Base-by-base conservation (phyloP, 768 basidiomycete species). In the Rhizopogon rudus region DNA sequence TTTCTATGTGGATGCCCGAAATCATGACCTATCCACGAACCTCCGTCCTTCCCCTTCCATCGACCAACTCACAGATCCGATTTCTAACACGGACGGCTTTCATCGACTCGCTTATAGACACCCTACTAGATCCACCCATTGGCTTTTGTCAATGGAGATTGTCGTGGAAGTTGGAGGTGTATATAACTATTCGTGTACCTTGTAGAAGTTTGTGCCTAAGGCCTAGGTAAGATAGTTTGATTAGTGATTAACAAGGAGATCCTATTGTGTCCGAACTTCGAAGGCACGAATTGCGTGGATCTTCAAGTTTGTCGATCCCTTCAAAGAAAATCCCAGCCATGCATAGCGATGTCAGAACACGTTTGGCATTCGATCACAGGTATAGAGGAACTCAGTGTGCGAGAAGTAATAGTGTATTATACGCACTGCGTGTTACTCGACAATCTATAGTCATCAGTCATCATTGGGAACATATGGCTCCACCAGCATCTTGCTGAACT, bases 401-500 rank as follows among this genome's bases (percentile, higher is more conserved):
- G 31, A 52, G 10, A 39, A 44, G 39, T 29, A 49, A 28, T 25
- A 22, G 17, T 52, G 28, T 29, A 48, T 46, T 52, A 29, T 25
- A 40, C 9, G 35, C 35, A 14, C 48, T 20, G 22, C 48, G 44
- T 12, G 17, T 49, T 44, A 45, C 51, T 16, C 1, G n/a, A 17
- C 28, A 28, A 28, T 14, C 40, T 9, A 14, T 10, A n/a, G 8
- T 29, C 25, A 51, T 49, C 52, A 71, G 41, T 66, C 66, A 6
- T 68, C 43, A 9, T 59, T 51, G 17, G 91, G 84, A 3, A 75
- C 74, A 67, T 88, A 94, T 3, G 93, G 91, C 63, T 84, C 79
- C 43, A 94, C 84, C 17, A 96, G 81, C 91, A 95, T 92, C 74
- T 86, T 83, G 72, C 91, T 93, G 67, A 98, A 98, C 67, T 91